Conservation (phyloP, 2,329 filamentous ascomycete species). For the Claviceps sp. region DNA sequence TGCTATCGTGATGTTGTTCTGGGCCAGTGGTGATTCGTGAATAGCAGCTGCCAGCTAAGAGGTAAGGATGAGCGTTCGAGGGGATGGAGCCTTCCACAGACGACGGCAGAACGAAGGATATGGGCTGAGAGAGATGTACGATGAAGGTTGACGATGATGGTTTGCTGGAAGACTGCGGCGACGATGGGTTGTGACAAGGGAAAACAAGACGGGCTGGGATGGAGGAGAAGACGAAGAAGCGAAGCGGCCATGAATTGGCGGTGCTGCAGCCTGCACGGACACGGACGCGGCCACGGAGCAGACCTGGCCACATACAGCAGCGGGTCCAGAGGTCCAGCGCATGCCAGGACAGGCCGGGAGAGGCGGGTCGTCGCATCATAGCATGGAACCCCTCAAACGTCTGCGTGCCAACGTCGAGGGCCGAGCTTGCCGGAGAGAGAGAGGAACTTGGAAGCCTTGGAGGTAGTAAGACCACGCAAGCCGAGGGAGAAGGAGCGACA, state of each 20-base stretch:
- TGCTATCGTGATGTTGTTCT: not conserved
- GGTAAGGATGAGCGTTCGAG: not conserved
- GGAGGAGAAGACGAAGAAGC: constrained; percentile 2
- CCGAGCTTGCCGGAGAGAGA: no score
- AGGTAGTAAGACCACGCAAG: no score
- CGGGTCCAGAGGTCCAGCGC: not conserved
- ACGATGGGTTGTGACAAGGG: constrained; percentile 1
- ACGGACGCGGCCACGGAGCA: not conserved
- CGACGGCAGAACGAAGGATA: not conserved
- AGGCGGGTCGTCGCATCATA: not conserved
- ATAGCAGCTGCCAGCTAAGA: not conserved
- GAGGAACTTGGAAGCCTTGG: no score
- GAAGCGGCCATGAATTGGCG: not conserved
- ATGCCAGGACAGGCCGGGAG: not conserved
- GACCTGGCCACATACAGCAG: no score
- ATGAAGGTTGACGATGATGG: not conserved
- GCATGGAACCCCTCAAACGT: no score
- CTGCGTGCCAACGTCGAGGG: no score
- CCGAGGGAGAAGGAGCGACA: no score
- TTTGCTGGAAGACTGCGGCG: not conserved
- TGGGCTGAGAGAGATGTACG: not conserved
- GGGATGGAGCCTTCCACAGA: not conserved
- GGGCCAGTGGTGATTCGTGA: not conserved
- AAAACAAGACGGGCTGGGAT: constrained; percentile 1
- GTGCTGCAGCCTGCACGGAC: not conserved